These are phyloP conservation scores for Penstemon barbatus DNA, from an alignment of 257 asterid species.

Conservation along the genomic window DNA sequence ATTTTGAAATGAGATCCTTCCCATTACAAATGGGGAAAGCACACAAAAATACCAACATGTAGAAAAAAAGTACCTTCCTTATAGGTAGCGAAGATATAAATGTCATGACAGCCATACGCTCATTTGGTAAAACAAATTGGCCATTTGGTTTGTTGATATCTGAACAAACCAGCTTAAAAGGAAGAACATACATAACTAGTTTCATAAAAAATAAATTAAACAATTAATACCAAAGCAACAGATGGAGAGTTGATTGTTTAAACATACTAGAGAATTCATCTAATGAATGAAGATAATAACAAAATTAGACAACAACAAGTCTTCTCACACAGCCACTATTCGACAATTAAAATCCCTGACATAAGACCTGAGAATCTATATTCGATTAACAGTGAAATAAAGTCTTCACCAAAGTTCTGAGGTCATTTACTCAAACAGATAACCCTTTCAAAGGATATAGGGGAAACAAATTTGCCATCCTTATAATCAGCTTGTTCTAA, in stretches of 20 bases:
- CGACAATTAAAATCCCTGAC: neutral
- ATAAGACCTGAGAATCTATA: neutral
- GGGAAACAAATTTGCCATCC: neutral
- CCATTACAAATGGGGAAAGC: neutral
- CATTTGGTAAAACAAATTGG: conserved; percentile 83
- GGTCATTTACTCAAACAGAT: conserved; percentile 3
- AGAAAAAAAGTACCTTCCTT: conserved; percentile 66
- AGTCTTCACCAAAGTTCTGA: neutral
- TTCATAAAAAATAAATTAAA: conserved; percentile 1
- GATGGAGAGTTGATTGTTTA: conserved; percentile 6
- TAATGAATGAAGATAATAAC: neutral
- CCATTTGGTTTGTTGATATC: conserved; percentile 98
- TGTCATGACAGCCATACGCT: conserved; percentile 73
- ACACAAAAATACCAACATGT: conserved; percentile 20
- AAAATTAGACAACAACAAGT: neutral
- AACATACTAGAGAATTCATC: conserved; percentile 3
- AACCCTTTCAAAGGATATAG: neutral
- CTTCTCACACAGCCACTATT: neutral
- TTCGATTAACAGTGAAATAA: neutral
- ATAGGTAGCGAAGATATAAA: conserved; percentile 91
- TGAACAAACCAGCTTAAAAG: conserved; percentile 72
- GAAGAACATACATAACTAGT: conserved; percentile 10
- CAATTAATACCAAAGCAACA: neutral
- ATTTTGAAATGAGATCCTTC: conserved; percentile 13
- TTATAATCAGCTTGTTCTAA: conserved; percentile 1